Conservation (phyloP, 106 monocot genomes). For the Posidonia australis region DNA sequence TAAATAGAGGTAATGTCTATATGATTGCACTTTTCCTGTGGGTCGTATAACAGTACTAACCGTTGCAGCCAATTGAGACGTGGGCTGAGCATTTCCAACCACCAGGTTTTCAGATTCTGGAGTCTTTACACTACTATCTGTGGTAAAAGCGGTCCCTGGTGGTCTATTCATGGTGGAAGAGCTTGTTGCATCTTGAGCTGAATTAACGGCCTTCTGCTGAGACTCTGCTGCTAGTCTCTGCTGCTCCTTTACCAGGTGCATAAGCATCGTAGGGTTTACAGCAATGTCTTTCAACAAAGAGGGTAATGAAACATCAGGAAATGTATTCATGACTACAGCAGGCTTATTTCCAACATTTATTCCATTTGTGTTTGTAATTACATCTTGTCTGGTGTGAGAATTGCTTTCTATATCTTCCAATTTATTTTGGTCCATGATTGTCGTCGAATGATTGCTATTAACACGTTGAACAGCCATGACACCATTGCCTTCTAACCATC, state of each 20-base stretch:
- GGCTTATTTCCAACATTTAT: conserved; percentile 11
- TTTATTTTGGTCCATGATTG: conserved; percentile 14
- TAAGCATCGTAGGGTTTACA: conserved; percentile 62
- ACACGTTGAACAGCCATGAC: conserved; percentile 4
- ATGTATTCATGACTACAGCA: conserved; percentile 6
- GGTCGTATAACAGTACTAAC: conserved; percentile 14
- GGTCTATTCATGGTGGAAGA: conserved; percentile 3
- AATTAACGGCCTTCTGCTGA: conserved; percentile 30
- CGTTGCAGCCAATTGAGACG: conserved; percentile 17
- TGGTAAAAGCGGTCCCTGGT: conserved; percentile 11
- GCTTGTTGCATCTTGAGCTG: conserved; percentile 5
- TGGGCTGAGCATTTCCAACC: conserved; percentile 13
- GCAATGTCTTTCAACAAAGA: conserved; percentile 54
- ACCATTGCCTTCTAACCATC: conserved; percentile 25
- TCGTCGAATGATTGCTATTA: conserved; percentile 6
- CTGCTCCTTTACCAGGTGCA: conserved; percentile 55
- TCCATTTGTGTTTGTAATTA: not conserved
- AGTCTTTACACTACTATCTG: conserved; percentile 10
- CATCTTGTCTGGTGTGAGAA: conserved; percentile 9
- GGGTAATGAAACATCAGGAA: conserved; percentile 33
- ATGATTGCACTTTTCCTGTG: not conserved
- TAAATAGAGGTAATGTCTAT: not conserved
- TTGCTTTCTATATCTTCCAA: conserved; percentile 15
- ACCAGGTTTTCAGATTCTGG: conserved; percentile 10
- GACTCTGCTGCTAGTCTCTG: conserved; percentile 37